phyloP scores from a whole-genome alignment of 1,139 yeast species.

The Debaryomycetaceae sp. region DNA sequence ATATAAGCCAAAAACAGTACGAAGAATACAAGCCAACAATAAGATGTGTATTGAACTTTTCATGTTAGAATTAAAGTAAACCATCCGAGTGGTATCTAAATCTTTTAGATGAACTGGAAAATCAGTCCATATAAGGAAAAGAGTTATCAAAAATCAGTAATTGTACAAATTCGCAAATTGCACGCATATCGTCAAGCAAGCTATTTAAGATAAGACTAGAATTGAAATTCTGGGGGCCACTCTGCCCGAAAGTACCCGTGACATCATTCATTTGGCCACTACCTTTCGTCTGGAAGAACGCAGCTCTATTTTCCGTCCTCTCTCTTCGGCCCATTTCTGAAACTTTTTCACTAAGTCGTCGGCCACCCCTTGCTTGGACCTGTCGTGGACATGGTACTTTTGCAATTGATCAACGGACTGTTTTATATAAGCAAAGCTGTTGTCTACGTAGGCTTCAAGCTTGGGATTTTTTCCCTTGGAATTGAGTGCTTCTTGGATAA shows the following conservation, averaged over 20 bases:
- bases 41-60: neutral
- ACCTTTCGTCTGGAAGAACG: neutral
- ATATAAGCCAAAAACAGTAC: neutral
- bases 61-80: neutral
- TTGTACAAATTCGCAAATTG: neutral
- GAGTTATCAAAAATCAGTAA: neutral
- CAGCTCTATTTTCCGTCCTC: constrained; percentile 12
- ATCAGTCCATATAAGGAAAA: neutral
- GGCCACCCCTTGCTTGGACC: constrained; percentile 37
- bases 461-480: constrained; percentile 28
- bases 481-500: constrained; percentile 18
- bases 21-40: neutral
- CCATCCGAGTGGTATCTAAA: neutral
- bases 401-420: constrained; percentile 28
- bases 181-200: neutral
- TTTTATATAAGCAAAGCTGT: constrained; percentile 28
- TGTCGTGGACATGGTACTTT: constrained; percentile 28
- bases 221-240: neutral
- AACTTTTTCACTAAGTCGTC: constrained; percentile 31
- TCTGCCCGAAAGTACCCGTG: neutral
- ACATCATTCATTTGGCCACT: constrained; percentile 1
- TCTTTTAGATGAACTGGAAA: neutral
- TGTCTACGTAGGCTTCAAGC: constrained; percentile 27
- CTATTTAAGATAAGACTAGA: neutral
- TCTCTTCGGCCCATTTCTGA: constrained; percentile 26